These are phyloP conservation scores for Phellinidium pouzarii DNA, from an alignment of 1,284 basidiomycete species.

Conservation along the genomic window DNA sequence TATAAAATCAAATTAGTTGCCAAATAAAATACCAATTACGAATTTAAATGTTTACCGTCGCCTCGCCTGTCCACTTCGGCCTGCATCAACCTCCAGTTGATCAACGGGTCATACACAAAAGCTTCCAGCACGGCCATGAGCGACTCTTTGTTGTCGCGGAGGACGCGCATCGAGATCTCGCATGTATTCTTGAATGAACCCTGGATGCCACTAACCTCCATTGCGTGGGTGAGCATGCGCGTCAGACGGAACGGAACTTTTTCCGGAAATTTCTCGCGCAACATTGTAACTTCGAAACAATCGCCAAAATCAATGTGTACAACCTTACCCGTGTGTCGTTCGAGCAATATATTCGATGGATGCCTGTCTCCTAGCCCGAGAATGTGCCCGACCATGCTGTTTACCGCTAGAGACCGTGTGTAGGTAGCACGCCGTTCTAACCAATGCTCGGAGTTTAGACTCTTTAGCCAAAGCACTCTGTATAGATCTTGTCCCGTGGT, in stretches of 20 bases:
- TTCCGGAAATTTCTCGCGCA: conserved; percentile 98
- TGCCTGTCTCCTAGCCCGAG: conserved; percentile 98
- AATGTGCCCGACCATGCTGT: conserved; percentile 97
- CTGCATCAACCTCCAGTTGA: conserved; percentile 84
- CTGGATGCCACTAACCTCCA: conserved; percentile 99
- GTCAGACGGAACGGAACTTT: conserved; percentile 98
- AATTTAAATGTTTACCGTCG: conserved; percentile 41
- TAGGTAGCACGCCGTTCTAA: conserved; percentile 95
- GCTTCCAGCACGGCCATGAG: conserved; percentile 97
- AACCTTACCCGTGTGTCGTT: conserved; percentile 90
- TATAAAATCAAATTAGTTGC: conserved; percentile 25
- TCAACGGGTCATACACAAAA: conserved; percentile 85
- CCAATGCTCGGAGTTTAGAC: conserved; percentile 95
- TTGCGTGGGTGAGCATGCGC: conserved; percentile 97
- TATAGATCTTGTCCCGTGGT: conserved; percentile 99
- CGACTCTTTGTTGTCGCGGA: conserved; percentile 96
- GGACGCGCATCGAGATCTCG: conserved; percentile 95
- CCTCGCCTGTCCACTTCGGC: conserved; percentile 59
- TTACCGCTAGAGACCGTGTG: conserved; percentile 91
- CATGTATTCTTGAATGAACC: conserved; percentile 95
- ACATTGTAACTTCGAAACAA: conserved; percentile 92
- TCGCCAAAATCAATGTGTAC: conserved; percentile 98
- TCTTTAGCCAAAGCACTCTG: conserved; percentile 95
- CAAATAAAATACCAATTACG: not conserved
- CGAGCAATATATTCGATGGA: conserved; percentile 92